Conservation (phyloP, 2,329 filamentous ascomycete genomes). For the Curvularia spicifera region DNA sequence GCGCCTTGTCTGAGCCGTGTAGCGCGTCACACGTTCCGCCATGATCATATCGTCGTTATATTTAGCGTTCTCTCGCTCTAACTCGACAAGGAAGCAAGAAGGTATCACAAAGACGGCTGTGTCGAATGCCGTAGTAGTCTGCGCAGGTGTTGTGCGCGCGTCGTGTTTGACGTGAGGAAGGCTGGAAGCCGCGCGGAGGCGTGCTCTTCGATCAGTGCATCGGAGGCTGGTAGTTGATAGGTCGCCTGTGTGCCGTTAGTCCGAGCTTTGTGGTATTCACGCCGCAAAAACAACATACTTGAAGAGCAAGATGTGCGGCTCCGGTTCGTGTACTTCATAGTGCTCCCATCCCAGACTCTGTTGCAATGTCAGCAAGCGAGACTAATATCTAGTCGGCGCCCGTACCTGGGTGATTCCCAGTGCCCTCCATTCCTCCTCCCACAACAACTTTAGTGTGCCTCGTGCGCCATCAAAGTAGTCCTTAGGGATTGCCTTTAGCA, state of each 20-base stretch:
- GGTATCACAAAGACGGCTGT: conserved; percentile 27
- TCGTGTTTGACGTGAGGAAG: conserved; percentile 15
- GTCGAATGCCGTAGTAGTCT: conserved; percentile 18
- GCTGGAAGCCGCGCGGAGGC: conserved; percentile 6
- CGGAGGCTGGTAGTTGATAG: conserved; percentile 82
- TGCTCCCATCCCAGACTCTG: conserved; percentile 99
- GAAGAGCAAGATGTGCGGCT: conserved; percentile 97
- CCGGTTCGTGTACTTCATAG: conserved; percentile 98
- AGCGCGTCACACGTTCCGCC: conserved; percentile 37
- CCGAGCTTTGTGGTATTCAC: background rate
- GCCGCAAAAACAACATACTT: conserved; percentile 70
- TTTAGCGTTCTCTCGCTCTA: conserved; percentile 44
- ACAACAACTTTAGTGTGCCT: conserved; percentile 92
- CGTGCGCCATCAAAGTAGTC: conserved; percentile 90
- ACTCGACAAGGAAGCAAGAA: conserved; percentile 41
- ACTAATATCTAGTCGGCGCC: background rate
- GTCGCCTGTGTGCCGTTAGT: conserved; percentile 63
- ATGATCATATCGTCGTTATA: conserved; percentile 49
- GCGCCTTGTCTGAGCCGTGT: conserved; percentile 31
- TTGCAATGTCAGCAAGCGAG: conserved; percentile 18
- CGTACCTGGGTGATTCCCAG: conserved; percentile 94
- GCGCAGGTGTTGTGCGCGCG: conserved; percentile 16
- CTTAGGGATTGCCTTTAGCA: conserved; percentile 95
- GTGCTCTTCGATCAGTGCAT: conserved; percentile 41
- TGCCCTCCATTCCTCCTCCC: conserved; percentile 98